Conservation (phyloP, 83 land plant genomes). For the Thuja plicata region DNA sequence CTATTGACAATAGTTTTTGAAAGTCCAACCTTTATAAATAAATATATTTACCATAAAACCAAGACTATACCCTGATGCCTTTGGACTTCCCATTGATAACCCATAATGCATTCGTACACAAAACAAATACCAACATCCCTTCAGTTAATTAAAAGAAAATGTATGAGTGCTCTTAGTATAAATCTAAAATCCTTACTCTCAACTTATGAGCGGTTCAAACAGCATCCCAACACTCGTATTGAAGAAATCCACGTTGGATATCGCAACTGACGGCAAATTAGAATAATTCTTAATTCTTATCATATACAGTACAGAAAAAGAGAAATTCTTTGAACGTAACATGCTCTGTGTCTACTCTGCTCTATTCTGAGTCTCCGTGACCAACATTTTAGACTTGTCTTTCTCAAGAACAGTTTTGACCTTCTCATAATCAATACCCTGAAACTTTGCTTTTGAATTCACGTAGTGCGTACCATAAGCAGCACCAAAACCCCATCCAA, state of each 20-base stretch:
- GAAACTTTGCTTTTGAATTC: slow-evolving; percentile 44
- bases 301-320: background rate
- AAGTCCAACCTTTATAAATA: background rate
- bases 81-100: background rate
- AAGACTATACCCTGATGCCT: background rate
- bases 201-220: background rate
- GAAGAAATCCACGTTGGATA: background rate
- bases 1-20: background rate
- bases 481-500: slow-evolving; percentile 85
- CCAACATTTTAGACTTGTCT: slow-evolving; percentile 9
- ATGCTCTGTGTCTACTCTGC: background rate
- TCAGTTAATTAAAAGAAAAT: background rate
- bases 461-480: slow-evolving; percentile 72
- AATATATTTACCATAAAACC: background rate
- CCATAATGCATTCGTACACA: background rate
- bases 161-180: background rate
- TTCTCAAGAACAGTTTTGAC: slow-evolving; percentile 17
- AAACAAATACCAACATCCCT: background rate
- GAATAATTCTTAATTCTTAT: background rate
- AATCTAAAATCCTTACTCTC: background rate
- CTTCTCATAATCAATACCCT: slow-evolving; percentile 56
- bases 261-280: background rate
- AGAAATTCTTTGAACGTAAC: background rate
- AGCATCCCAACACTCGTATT: background rate
- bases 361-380: slow-evolving; percentile 13